These are phyloP conservation scores for Nemania bipapillata DNA, from an alignment of 2,329 filamentous ascomycete species.

Conservation along the genomic window DNA sequence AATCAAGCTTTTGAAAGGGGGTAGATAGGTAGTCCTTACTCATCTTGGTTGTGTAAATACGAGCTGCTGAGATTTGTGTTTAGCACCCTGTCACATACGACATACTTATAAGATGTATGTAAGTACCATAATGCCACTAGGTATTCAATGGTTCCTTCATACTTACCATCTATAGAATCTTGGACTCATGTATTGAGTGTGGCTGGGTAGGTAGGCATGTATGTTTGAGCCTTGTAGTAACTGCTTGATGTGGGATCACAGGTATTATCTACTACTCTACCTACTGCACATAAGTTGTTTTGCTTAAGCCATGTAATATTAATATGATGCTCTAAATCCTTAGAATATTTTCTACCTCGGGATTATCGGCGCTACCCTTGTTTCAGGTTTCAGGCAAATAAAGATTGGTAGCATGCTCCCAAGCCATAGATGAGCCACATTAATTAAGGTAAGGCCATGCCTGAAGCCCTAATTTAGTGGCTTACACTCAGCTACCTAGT, in stretches of 20 bases:
- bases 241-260: not conserved
- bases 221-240: no score
- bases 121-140: no score
- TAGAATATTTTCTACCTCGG: conserved; percentile 1
- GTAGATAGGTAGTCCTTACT: not conserved
- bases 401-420: no score
- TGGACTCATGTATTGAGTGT: not conserved
- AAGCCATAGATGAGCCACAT: not conserved
- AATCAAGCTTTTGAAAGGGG: conserved; percentile 46
- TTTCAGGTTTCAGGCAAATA: conserved; percentile 21
- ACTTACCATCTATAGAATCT: no score
- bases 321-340: not conserved
- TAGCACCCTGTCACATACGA: no score
- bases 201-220: not conserved
- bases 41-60: conserved; percentile 14
- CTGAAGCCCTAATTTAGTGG: not conserved
- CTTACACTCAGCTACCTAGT: not conserved
- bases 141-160: not conserved
- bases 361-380: not conserved
- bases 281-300: not conserved
- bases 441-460: not conserved
- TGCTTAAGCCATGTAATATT: not conserved
- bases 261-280: no score
- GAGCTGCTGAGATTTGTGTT: conserved; percentile 8
- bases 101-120: no score